These are phyloP conservation scores for Pleurotus eryngii DNA, from an alignment of 768 basidiomycete genomes.

Conservation along the genomic window DNA sequence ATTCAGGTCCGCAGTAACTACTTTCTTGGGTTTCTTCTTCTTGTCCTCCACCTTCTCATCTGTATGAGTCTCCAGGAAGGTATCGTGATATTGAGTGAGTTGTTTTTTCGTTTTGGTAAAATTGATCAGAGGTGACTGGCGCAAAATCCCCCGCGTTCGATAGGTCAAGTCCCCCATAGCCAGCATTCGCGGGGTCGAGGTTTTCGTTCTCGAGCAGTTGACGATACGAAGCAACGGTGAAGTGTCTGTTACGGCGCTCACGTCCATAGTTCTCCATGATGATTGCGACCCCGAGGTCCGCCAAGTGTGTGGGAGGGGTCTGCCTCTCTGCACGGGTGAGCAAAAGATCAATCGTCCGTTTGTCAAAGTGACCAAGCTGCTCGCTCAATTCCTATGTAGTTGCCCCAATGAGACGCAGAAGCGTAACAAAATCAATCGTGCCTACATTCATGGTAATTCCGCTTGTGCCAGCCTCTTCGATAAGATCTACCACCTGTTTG, in stretches of 20 bases:
- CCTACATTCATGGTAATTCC: slow-evolving; percentile 74
- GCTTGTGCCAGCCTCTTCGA: slow-evolving; percentile 62
- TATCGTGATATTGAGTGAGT: slow-evolving; percentile 46
- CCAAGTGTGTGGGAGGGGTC: slow-evolving; percentile 66
- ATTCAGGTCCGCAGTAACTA: not conserved
- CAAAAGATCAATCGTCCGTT: slow-evolving; percentile 80
- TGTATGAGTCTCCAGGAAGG: slow-evolving; percentile 37
- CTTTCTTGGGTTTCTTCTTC: slow-evolving; percentile 8
- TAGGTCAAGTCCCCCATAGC: slow-evolving; percentile 45
- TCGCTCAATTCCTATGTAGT: slow-evolving; percentile 54
- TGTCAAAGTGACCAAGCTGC: slow-evolving; percentile 68
- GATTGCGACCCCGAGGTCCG: slow-evolving; percentile 65
- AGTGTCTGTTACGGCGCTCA: slow-evolving; percentile 85
- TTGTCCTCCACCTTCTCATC: slow-evolving; percentile 19
- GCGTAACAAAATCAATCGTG: not conserved
- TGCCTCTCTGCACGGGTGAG: slow-evolving; percentile 64
- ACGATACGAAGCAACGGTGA: slow-evolving; percentile 67
- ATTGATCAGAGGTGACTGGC: slow-evolving; percentile 38
- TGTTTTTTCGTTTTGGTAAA: slow-evolving; percentile 47
- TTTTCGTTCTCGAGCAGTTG: slow-evolving; percentile 61
- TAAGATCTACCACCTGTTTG: slow-evolving; percentile 71
- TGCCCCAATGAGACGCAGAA: no score
- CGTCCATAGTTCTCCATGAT: slow-evolving; percentile 81
- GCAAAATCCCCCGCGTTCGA: slow-evolving; percentile 53
- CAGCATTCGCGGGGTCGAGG: slow-evolving; percentile 48